A percentile compares a stretch with the other conserved stretches of the same genome.
Conservation (phyloP, 2,329 filamentous ascomycete genomes). For the Exophiala alcalophila region DNA sequence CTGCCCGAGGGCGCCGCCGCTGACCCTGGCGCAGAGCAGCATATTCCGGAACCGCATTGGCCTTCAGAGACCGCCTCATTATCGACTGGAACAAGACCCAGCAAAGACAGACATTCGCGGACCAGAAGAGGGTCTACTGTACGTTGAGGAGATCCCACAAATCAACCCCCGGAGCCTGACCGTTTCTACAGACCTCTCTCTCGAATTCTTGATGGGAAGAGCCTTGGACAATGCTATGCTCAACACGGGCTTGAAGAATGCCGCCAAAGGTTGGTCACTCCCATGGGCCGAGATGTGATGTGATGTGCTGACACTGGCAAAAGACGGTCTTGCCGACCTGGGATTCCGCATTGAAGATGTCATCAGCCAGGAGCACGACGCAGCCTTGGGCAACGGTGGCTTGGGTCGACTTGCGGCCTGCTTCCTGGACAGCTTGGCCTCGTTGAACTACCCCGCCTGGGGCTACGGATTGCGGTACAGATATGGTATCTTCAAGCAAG, state of each 20-base stretch:
- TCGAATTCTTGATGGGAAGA: conserved; percentile 97
- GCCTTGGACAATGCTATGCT: conserved; percentile 98
- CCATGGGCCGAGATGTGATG: conserved; percentile 19
- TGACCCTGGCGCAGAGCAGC: conserved; percentile 58
- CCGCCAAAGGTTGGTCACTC: conserved; percentile 65
- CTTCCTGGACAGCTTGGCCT: conserved; percentile 93
- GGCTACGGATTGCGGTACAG: conserved; percentile 93
- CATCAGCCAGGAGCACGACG: conserved; percentile 91
- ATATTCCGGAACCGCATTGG: conserved; percentile 85
- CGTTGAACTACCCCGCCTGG: conserved; percentile 94
- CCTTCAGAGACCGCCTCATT: conserved; percentile 88
- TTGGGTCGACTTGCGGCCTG: conserved; percentile 92
- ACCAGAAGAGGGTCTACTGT: conserved; percentile 93
- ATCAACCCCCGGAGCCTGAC: conserved; percentile 5
- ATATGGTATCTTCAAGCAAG: conserved; percentile 99
- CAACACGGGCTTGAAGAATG: conserved; percentile 83
- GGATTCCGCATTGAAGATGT: conserved; percentile 97
- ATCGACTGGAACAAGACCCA: conserved; percentile 98
- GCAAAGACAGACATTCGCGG: conserved; percentile 85
- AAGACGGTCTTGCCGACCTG: conserved; percentile 80
- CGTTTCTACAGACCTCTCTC: conserved; percentile 68
- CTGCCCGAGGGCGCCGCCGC: background rate
- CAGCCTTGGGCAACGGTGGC: conserved; percentile 92
- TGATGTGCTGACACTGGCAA: conserved; percentile 26
- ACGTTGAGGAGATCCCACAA: conserved; percentile 30